Evolutionary conservation across 1,139 yeast genomes (phyloP), one percentile per base, ranked within the genome.

Genomic region (Geotrichum siamense): DNA sequence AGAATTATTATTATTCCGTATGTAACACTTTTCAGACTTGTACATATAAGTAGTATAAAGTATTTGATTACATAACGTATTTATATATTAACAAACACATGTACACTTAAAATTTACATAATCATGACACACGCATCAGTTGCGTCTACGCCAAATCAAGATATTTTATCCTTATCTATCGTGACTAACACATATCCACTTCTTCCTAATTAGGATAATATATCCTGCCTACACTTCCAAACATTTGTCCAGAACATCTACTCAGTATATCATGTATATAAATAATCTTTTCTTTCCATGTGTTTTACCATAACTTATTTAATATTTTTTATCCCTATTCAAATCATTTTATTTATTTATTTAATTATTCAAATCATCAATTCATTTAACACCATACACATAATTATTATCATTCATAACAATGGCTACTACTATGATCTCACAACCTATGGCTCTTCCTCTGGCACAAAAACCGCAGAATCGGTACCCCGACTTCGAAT

Each of bases 401-500:
- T n/a, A n/a, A n/a, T n/a, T n/a, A n/a, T n/a, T n/a, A n/a, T n/a
- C n/a, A n/a, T n/a, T n/a, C n/a, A n/a, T n/a, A n/a, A n/a, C 26
- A 23, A 23, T 23, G 26, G 26, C 26, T 23, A 8, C 26, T 23
- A 23, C 26, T 23, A 10, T 10, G 26, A 6, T 23, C 10, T 10
- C 26, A 10, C 26, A 23, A 23, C 26, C 10, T 23, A 6, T 23
- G 10, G 26, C 6, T 10, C 26, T 23, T 8, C 26, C 6, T 8
- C 26, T 8, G 10, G 26, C 6, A 8, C 26, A 23, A 23, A 10
- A 23, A 23, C 26, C 21, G n/a, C 6, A 10, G 4, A 19, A 37
- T 41, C 40, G 21, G 20, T 30, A 36, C 31, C 45, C 45, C 32
- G 36, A 41, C 41, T 41, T 36, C 26, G 45, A 41, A 20, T 30